Percentiles rank a stretch among this genome's conserved stretches.
phyloP scores from a whole-genome alignment of 345 rosid species.

The Melaleuca quinquenervia region DNA sequence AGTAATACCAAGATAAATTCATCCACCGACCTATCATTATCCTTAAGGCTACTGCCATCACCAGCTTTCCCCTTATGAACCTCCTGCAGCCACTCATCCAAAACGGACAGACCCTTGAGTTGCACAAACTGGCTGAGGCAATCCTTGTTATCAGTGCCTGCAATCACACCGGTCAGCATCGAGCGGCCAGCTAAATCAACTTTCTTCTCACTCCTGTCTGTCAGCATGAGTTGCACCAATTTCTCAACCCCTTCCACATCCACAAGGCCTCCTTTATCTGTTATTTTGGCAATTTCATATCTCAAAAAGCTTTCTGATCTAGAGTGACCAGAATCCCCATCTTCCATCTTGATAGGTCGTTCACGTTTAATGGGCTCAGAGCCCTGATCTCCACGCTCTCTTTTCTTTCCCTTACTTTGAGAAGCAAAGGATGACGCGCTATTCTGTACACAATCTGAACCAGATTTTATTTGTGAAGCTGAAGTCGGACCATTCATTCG shows the following conservation, averaged over 20 bases:
- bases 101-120: slow-evolving; percentile 68
- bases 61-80: slow-evolving; percentile 81
- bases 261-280: slow-evolving; percentile 71
- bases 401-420: slow-evolving; percentile 80
- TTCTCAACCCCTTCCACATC: slow-evolving; percentile 74
- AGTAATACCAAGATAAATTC: slow-evolving; percentile 68
- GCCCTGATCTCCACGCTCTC: slow-evolving; percentile 78
- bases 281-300: slow-evolving; percentile 59
- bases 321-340: slow-evolving; percentile 37
- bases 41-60: slow-evolving; percentile 53
- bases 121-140: slow-evolving; percentile 75
- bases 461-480: slow-evolving; percentile 60
- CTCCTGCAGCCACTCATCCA: slow-evolving; percentile 98
- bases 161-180: slow-evolving; percentile 63
- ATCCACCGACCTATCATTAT: slow-evolving; percentile 51
- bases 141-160: slow-evolving; percentile 69
- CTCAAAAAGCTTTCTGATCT: slow-evolving; percentile 49
- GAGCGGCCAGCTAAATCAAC: slow-evolving; percentile 52
- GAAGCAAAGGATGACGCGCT: slow-evolving; percentile 43
- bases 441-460: slow-evolving; percentile 58
- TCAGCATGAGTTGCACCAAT: slow-evolving; percentile 66
- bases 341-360: slow-evolving; percentile 44
- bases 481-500: slow-evolving; percentile 69
- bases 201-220: slow-evolving; percentile 61
- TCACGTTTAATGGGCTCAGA: slow-evolving; percentile 64